Percentiles rank a stretch among this genome's conserved stretches.
Conservation (phyloP, 306 rosid species). For the Boehmeria nivea region DNA sequence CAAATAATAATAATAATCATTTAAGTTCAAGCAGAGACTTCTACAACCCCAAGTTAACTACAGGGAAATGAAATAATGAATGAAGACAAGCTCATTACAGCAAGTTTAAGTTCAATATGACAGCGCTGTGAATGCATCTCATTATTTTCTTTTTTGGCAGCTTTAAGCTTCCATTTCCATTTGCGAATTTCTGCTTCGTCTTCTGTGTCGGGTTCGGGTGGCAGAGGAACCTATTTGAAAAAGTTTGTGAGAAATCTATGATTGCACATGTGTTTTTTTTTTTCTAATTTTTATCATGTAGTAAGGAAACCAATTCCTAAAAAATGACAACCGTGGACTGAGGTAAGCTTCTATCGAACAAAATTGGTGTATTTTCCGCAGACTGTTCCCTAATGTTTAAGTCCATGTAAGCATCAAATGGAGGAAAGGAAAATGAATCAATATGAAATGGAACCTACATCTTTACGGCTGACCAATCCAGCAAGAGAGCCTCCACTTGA, state of each 20-base stretch:
- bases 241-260: background rate
- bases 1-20: slow-evolving; percentile 10
- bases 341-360: too few species aligned
- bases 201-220: slow-evolving; percentile 69
- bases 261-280: too few species aligned
- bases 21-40: background rate
- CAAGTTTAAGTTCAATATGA: slow-evolving; percentile 85
- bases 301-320: too few species aligned
- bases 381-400: too few species aligned
- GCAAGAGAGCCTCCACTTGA: slow-evolving; percentile 83
- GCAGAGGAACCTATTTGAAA: slow-evolving; percentile 56
- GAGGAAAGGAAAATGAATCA: slow-evolving; percentile 11
- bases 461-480: slow-evolving; percentile 67
- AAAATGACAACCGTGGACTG: too few species aligned
- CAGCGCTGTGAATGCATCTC: slow-evolving; percentile 93
- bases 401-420: background rate
- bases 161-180: slow-evolving; percentile 91
- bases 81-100: slow-evolving; percentile 51
- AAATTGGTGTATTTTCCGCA: too few species aligned
- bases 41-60: too few species aligned
- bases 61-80: too few species aligned
- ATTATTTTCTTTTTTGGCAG: slow-evolving; percentile 54
- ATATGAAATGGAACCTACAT: slow-evolving; percentile 47
- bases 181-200: slow-evolving; percentile 73
- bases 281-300: too few species aligned